phyloP scores from a whole-genome alignment of 2,329 filamentous ascomycete species.

The Erysiphe pulchra region DNA sequence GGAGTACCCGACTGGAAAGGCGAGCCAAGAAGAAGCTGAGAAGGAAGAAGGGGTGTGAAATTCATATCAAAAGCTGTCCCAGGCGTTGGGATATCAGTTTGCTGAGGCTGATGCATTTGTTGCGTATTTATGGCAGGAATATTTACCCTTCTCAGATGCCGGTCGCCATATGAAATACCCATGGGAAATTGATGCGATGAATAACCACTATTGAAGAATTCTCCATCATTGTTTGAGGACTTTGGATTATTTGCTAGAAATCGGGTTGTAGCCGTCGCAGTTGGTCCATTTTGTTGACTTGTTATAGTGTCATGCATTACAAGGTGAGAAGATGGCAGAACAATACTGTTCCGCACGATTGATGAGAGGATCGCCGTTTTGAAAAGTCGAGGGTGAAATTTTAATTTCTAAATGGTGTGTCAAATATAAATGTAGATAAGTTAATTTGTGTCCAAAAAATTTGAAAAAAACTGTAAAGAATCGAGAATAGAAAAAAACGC shows the following conservation, averaged over 20 bases:
- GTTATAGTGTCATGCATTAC: constrained; percentile 75
- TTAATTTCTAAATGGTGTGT: neutral
- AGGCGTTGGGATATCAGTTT: constrained; percentile 58
- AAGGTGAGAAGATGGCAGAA: constrained; percentile 61
- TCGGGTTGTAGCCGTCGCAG: constrained; percentile 28
- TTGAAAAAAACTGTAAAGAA: neutral
- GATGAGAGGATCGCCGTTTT: constrained; percentile 66
- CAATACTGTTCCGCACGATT: constrained; percentile 55
- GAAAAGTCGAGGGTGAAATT: constrained; percentile 24
- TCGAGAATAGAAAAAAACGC: neutral
- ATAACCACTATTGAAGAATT: constrained; percentile 83
- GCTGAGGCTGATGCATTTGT: constrained; percentile 25
- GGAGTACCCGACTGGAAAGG: constrained; percentile 90
- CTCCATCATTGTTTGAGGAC: constrained; percentile 59
- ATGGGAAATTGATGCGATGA: constrained; percentile 50
- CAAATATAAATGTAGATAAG: neutral
- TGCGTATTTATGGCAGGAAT: constrained; percentile 85
- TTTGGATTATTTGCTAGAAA: constrained; percentile 51
- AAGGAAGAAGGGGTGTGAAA: constrained; percentile 86
- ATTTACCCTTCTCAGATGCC: constrained; percentile 61
- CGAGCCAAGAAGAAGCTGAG: constrained; percentile 78
- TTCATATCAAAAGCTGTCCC: constrained; percentile 92
- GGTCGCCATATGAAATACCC: constrained; percentile 57
- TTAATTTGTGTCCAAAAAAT: neutral
- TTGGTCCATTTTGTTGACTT: constrained; percentile 30